Percentiles rank a stretch among this genome's conserved stretches.
Evolutionary conservation across 257 asterid genomes (phyloP).

Genomic region (Salvia splendens): DNA sequence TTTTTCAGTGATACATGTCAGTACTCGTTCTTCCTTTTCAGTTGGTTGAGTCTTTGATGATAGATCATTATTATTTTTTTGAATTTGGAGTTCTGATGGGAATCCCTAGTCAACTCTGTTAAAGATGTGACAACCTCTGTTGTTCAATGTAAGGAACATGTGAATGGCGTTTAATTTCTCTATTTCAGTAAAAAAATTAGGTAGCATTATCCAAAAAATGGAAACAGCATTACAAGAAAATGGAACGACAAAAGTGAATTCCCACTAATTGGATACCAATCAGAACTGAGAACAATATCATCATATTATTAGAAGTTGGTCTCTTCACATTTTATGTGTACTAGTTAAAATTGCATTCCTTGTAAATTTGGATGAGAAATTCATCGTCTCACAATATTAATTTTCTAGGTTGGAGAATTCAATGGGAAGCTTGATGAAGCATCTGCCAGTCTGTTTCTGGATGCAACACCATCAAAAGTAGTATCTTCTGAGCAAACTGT

Average conservation of each 20-base stretch:
- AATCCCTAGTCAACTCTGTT: slow-evolving; percentile 13
- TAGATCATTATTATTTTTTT: neutral
- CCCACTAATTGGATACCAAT: slow-evolving; percentile 3
- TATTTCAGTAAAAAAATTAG: slow-evolving; percentile 4
- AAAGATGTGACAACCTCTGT: slow-evolving; percentile 12
- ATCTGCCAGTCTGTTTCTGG: slow-evolving; percentile 79
- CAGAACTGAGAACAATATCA: slow-evolving; percentile 11
- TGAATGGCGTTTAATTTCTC: slow-evolving; percentile 21
- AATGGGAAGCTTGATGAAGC: slow-evolving; percentile 93
- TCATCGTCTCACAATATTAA: slow-evolving; percentile 28
- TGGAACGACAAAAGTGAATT: slow-evolving; percentile 9
- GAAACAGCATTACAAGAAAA: slow-evolving; percentile 12
- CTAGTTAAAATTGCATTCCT: slow-evolving; percentile 13
- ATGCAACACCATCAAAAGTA: slow-evolving; percentile 92
- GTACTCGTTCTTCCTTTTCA: neutral
- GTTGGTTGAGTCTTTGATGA: slow-evolving; percentile 18
- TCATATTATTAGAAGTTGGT: slow-evolving; percentile 19
- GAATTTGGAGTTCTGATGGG: slow-evolving; percentile 19
- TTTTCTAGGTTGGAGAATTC: slow-evolving; percentile 71
- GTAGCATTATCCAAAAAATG: slow-evolving; percentile 12
- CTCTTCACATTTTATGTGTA: slow-evolving; percentile 13
- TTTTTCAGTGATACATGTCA: neutral
- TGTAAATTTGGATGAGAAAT: neutral
- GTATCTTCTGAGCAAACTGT: slow-evolving; percentile 89
- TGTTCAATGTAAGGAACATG: slow-evolving; percentile 13